A percentile compares a stretch with the other conserved stretches of the same genome.
Conservation (phyloP, 495 filamentous ascomycete species). For the Chaetomidium leptoderma region DNA sequence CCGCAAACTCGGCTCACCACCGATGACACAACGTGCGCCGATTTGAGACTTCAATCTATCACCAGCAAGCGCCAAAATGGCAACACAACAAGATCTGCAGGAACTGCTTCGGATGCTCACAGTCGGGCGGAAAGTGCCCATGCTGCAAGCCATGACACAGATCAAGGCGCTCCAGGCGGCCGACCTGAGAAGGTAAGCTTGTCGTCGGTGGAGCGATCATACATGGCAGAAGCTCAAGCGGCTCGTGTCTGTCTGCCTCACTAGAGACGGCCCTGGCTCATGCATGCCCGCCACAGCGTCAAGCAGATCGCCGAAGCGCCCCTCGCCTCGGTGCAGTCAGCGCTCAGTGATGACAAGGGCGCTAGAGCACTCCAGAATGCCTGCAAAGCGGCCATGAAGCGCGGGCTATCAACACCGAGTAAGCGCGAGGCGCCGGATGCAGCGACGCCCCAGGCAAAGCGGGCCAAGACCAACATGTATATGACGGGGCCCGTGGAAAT, state of each 20-base stretch:
- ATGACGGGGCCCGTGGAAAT: slow-evolving; percentile 36
- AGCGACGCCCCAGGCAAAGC: slow-evolving; percentile 37
- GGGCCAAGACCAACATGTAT: slow-evolving; percentile 37
- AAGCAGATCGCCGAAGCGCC: slow-evolving; percentile 58
- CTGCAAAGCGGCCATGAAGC: slow-evolving; percentile 59
- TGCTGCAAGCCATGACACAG: slow-evolving; percentile 65
- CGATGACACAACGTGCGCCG: neutral
- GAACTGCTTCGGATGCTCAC: slow-evolving; percentile 73
- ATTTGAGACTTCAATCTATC: neutral
- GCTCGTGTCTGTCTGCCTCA: neutral
- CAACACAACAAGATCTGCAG: slow-evolving; percentile 58
- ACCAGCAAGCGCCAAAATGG: slow-evolving; percentile 43
- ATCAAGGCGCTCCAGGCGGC: slow-evolving; percentile 62
- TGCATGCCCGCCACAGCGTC: slow-evolving; percentile 46
- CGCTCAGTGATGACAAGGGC: slow-evolving; percentile 65
- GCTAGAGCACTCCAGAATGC: slow-evolving; percentile 63
- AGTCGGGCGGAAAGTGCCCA: slow-evolving; percentile 63
- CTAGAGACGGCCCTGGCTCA: slow-evolving; percentile 3
- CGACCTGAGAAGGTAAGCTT: slow-evolving; percentile 55
- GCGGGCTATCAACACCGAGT: slow-evolving; percentile 26
- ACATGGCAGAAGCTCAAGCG: neutral
- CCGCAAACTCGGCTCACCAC: neutral
- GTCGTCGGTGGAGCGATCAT: too few species aligned
- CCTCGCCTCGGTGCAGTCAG: slow-evolving; percentile 49
- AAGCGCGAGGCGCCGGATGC: slow-evolving; percentile 36